Percentiles rank a stretch among this genome's conserved stretches.
Evolutionary conservation across 2,329 filamentous ascomycete genomes (phyloP).

Genomic region (Xylariaceae sp.): DNA sequence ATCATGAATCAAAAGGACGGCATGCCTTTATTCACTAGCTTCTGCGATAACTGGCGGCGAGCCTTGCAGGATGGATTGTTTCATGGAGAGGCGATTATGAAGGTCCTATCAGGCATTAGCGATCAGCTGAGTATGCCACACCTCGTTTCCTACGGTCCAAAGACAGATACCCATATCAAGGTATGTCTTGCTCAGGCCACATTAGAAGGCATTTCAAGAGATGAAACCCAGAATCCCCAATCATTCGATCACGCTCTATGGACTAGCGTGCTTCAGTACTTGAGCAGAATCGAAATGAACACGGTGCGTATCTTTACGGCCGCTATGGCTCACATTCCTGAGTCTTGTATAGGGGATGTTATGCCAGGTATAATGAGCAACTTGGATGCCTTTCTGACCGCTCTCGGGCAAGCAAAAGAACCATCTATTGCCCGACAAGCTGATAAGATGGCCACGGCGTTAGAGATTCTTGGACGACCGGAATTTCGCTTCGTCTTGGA

Average conservation of each 20-base stretch:
- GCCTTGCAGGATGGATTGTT: slow-evolving; percentile 15
- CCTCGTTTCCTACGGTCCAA: background rate
- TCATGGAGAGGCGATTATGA: slow-evolving; percentile 16
- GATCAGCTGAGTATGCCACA: slow-evolving; percentile 11
- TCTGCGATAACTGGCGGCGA: slow-evolving; percentile 24
- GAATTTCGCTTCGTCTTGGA: slow-evolving; percentile 23
- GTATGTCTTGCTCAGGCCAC: slow-evolving; percentile 20
- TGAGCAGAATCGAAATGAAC: slow-evolving; percentile 25
- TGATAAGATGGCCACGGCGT: slow-evolving; percentile 22
- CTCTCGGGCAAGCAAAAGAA: slow-evolving; percentile 4
- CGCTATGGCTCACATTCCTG: slow-evolving; percentile 24
- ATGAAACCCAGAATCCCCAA: background rate
- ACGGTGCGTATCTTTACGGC: slow-evolving; percentile 24
- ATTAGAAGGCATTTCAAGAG: slow-evolving; percentile 20
- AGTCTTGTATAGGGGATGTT: slow-evolving; percentile 11
- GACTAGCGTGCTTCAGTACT: slow-evolving; percentile 20
- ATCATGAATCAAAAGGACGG: background rate
- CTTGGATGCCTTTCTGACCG: slow-evolving; percentile 19
- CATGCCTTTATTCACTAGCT: slow-evolving; percentile 17
- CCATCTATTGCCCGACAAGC: slow-evolving; percentile 21
- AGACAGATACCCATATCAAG: background rate
- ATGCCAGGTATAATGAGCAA: slow-evolving; percentile 23
- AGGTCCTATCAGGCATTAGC: slow-evolving; percentile 20
- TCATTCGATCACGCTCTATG: slow-evolving; percentile 21
- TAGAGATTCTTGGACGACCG: slow-evolving; percentile 18